Evolutionary conservation across 148 eudicot genomes (phyloP), one percentile per base, ranked within the genome.

Genomic region (Chenopodium suecicum): DNA sequence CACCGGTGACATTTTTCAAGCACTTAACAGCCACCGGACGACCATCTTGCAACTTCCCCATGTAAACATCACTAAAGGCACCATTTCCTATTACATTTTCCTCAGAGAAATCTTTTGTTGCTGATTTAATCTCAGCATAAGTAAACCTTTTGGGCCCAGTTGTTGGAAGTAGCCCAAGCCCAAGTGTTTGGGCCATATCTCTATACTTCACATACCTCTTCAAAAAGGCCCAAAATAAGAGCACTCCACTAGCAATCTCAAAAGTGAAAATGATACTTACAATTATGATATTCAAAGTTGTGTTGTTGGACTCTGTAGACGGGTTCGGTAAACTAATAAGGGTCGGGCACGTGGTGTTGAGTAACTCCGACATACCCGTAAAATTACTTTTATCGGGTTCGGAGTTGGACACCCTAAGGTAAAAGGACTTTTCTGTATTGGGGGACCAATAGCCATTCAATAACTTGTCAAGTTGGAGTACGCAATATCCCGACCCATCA

Each of bases 111-210:
- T 90, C 87, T 1, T 82, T 78, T 9, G 98, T 92, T 0, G 97
- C 98, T 2, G 77, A 82, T 81, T 86, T 92, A 6, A 94, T 85
- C 83, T 92, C 93, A 0, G 88, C 89, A 25, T 85, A 87, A 60
- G 86, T 85, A 76, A 91, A 94, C 82, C 92, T 78, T 84, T 85
- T 94, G 8, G 98, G 97, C 27, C 98, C 95, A 20, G 92, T 91
- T 0, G 89, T 83, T 2, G 97, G 92, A 74, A 94, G 56, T 34
- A 90, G 86, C 79, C 91, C 97, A 44, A 92, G 92, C 86, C 95
- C 95, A 11, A 92, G 91, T 25, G 98, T 92, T 77, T 83, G 90
- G 2, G 95, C 97, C 98, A 94, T 94, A 64, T 94, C 98, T 77
- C 95, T 78, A 44, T 94, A 94, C 91, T 92, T 92, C 22, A 89